Evolutionary conservation across 1,284 basidiomycete genomes (phyloP), one percentile per base, ranked within the genome.

Genomic region (Rhizopogon hawkerae): DNA sequence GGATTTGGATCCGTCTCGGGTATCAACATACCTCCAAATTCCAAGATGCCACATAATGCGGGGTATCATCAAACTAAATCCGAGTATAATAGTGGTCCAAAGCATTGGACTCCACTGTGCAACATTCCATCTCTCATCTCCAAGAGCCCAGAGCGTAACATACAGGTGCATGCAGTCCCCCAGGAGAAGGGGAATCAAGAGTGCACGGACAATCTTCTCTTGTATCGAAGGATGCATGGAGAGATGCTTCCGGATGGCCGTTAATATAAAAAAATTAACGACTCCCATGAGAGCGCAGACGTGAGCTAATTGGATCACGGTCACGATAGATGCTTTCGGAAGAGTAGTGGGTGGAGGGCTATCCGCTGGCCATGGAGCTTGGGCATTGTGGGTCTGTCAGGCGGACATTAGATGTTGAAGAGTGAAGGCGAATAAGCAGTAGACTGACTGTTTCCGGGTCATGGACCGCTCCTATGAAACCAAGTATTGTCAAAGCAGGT

Each of bases 201-300:
- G 68, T 2, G 82, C 74, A 26, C 68, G 64, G 26, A 81, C 75
- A 14, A 89, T 74, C 63, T 80, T 82, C 62, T 85, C 85, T 63
- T 85, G 81, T n/a, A 86, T 60, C 1, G 75, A 76, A 11, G 76
- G 80, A 39, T 79, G 72, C 2, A 66, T 64, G 31, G 70, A 70
- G 42, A 89, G 71, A 61, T 87, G 74, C 47, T 65, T 75, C 46
- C 82, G 77, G 21, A 73, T 73, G 3, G 82, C 72, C 11, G 74
- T 71, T 41, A 88, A 74, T 35, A 87, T 64, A 63, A 80, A 85
- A 51, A 78, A 60, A 60, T 88, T 89, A 52, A 88, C 61, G 52
- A 84, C 60, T 21, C 85, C 85, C 51, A 88, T 62, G 26, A 89
- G 77, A 37, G 77, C 82, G 57, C 85, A 86, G 48, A 84, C 83